Conservation (phyloP, 139 green algal species). For the Chlorella sp. region DNA sequence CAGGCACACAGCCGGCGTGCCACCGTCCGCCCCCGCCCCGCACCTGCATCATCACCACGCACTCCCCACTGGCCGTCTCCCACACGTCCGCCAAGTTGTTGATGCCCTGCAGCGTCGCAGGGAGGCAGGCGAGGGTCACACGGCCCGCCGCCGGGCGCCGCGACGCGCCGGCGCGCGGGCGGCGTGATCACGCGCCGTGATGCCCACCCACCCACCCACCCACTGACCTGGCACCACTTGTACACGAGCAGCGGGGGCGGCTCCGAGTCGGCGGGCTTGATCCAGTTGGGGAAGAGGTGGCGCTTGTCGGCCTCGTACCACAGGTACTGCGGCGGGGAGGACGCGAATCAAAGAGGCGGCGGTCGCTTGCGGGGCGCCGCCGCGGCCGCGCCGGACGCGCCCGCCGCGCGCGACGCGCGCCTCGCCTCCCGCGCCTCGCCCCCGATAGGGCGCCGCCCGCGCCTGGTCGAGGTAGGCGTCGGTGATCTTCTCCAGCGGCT, state of each 20-base stretch:
- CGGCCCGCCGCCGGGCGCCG: no score
- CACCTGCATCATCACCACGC: slow-evolving; percentile 95
- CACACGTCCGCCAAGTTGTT: slow-evolving; percentile 96
- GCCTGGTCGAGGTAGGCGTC: slow-evolving; percentile 97
- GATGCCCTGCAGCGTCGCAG: slow-evolving; percentile 63
- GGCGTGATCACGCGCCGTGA: no score
- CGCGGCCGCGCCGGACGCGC: no score
- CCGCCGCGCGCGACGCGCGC: no score
- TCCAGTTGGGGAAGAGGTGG: slow-evolving; percentile 98
- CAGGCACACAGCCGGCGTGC: no score
- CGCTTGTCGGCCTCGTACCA: slow-evolving; percentile 95
- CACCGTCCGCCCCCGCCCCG: no score
- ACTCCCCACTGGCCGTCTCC: slow-evolving; percentile 96
- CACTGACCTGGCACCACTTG: slow-evolving; percentile 88
- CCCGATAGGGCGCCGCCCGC: no score
- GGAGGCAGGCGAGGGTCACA: background rate
- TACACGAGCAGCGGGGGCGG: slow-evolving; percentile 98
- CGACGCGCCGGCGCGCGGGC: no score
- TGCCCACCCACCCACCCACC: background rate
- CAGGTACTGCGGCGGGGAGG: slow-evolving; percentile 64
- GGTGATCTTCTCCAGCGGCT: slow-evolving; percentile 99
- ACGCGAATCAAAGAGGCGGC: no score
- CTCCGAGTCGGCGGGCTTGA: slow-evolving; percentile 97
- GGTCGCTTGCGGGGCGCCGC: no score
- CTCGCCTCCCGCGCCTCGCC: background rate